Conservation (phyloP, 164 flowering plant species). For the Stephania cephalantha region DNA sequence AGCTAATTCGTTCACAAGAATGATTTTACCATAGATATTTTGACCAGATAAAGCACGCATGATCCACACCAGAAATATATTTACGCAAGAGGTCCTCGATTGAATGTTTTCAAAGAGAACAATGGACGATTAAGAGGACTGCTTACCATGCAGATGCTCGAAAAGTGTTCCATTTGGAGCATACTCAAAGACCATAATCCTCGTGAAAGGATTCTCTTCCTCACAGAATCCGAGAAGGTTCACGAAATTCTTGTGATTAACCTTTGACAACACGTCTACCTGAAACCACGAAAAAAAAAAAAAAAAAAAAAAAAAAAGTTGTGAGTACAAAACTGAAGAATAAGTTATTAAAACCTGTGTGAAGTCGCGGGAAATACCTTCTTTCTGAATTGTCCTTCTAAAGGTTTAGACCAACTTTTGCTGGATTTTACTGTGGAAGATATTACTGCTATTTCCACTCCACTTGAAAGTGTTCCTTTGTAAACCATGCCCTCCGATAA, state of each 20-base stretch:
- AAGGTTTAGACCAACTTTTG: conserved; percentile 52
- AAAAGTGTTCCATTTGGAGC: conserved; percentile 84
- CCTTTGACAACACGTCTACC: conserved; percentile 62
- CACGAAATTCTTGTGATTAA: conserved; percentile 82
- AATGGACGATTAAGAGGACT: not conserved
- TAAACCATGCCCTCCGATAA: conserved; percentile 52
- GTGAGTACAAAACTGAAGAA: not conserved
- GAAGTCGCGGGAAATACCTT: conserved; percentile 38
- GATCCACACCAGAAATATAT: no score
- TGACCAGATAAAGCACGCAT: no score
- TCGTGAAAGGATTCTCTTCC: conserved; percentile 71
- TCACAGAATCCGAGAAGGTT: conserved; percentile 74
- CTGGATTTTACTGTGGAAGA: conserved; percentile 36
- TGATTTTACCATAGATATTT: no score
- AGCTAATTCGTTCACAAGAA: no score
- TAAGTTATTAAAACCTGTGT: not conserved
- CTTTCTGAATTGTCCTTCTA: conserved; percentile 57
- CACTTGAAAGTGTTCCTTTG: conserved; percentile 82
- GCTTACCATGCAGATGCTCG: conserved; percentile 84
- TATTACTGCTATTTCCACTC: conserved; percentile 77
- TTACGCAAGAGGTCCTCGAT: no score
- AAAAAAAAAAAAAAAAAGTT: not conserved
- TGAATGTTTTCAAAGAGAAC: not conserved
- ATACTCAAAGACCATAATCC: conserved; percentile 90
- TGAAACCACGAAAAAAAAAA: conserved; percentile 27